Percentiles rank a stretch among this genome's conserved stretches.
Evolutionary conservation across 2,329 filamentous ascomycete genomes (phyloP).

Genomic region (Botryotinia narcissicola): DNA sequence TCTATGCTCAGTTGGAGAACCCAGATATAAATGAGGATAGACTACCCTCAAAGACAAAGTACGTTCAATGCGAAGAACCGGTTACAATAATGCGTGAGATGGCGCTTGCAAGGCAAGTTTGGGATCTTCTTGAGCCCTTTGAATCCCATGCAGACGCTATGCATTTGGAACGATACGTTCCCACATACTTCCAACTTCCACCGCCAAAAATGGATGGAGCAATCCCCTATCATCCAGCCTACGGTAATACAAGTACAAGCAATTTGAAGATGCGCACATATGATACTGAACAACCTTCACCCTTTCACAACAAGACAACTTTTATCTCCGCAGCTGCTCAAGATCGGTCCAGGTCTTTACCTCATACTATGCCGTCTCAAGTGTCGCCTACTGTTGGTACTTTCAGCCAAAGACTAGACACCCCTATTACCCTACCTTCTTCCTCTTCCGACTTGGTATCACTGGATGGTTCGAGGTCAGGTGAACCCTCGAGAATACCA

Average conservation of each 20-base stretch:
- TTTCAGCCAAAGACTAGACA: constrained; percentile 23
- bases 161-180: constrained; percentile 42
- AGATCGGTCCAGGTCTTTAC: constrained; percentile 25
- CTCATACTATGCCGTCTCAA: constrained; percentile 28
- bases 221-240: constrained; percentile 26
- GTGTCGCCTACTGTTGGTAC: constrained; percentile 23
- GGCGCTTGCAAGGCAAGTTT: constrained; percentile 39
- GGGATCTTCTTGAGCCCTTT: constrained; percentile 41
- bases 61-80: constrained; percentile 38
- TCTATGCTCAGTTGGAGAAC: constrained; percentile 26
- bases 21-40: constrained; percentile 27
- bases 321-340: constrained; percentile 22
- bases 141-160: constrained; percentile 42
- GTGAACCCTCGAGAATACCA: constrained; percentile 19
- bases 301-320: constrained; percentile 20
- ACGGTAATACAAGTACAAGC: constrained; percentile 20
- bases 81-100: constrained; percentile 42
- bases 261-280: constrained; percentile 19
- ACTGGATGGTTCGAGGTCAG: constrained; percentile 23
- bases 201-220: constrained; percentile 37
- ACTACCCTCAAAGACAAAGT: constrained; percentile 38
- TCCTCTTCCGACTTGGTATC: constrained; percentile 25
- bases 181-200: constrained; percentile 39
- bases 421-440: constrained; percentile 24
- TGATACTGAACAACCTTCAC: constrained; percentile 22